Percentiles rank a stretch among this genome's conserved stretches.
Evolutionary conservation across 2,329 filamentous ascomycete genomes (phyloP).

Genomic region (Aspergillus felis): DNA sequence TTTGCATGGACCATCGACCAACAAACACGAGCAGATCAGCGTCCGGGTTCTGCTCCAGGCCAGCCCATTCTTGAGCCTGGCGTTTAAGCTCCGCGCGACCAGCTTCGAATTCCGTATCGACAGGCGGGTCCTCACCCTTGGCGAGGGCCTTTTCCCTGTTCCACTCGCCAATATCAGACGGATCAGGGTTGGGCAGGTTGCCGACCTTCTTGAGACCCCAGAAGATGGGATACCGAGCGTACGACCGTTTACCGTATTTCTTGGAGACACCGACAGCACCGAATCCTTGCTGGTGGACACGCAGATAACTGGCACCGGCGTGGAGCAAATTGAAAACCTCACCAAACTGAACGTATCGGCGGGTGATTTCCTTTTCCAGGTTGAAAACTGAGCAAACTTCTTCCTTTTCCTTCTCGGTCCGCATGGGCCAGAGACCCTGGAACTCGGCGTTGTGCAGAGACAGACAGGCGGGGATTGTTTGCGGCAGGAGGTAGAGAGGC

Average conservation of each 20-base stretch:
- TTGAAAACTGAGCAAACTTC: slow-evolving; percentile 66
- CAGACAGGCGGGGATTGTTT: slow-evolving; percentile 58
- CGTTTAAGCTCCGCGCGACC: slow-evolving; percentile 51
- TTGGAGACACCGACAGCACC: slow-evolving; percentile 65
- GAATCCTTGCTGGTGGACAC: slow-evolving; percentile 64
- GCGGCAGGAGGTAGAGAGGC: slow-evolving; percentile 61
- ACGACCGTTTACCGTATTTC: slow-evolving; percentile 66
- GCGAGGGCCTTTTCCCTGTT: slow-evolving; percentile 46
- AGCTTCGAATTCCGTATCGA: slow-evolving; percentile 55
- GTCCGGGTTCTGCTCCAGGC: slow-evolving; percentile 56
- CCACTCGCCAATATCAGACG: slow-evolving; percentile 61
- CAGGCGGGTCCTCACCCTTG: slow-evolving; percentile 45
- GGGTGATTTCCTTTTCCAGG: slow-evolving; percentile 53
- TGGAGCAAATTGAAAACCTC: slow-evolving; percentile 67
- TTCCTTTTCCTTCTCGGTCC: slow-evolving; percentile 56
- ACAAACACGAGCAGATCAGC: slow-evolving; percentile 67
- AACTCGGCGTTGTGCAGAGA: slow-evolving; percentile 68
- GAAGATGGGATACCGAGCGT: slow-evolving; percentile 65
- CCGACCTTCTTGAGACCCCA: slow-evolving; percentile 63
- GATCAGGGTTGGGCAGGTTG: slow-evolving; percentile 62
- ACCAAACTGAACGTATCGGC: slow-evolving; percentile 63
- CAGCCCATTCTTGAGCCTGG: slow-evolving; percentile 67
- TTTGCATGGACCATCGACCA: slow-evolving; percentile 66
- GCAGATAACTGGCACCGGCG: slow-evolving; percentile 61
- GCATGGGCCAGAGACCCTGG: slow-evolving; percentile 66